A percentile compares a stretch with the other conserved stretches of the same genome.
Evolutionary conservation across 1,284 basidiomycete species (phyloP).

Genomic region (Cerioporus squamosus): DNA sequence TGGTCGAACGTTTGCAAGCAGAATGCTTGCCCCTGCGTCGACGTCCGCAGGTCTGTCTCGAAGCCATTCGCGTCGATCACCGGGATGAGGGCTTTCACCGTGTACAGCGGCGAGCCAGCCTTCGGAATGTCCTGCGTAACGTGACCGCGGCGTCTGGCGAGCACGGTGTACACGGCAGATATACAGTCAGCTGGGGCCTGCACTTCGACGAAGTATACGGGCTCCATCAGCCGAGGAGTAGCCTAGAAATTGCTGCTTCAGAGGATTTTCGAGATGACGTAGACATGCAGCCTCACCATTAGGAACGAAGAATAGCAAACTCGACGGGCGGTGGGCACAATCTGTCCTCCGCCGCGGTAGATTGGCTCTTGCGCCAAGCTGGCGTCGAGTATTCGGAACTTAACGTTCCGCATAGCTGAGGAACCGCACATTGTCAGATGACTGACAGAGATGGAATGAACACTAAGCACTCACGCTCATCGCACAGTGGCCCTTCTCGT

Average conservation of each 20-base stretch:
- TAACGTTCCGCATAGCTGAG: slow-evolving; percentile 95
- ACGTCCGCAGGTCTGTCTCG: slow-evolving; percentile 96
- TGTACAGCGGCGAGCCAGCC: slow-evolving; percentile 96
- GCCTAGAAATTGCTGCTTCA: slow-evolving; percentile 56
- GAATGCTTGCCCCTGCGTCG: slow-evolving; percentile 98
- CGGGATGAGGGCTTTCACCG: slow-evolving; percentile 96
- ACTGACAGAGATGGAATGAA: slow-evolving; percentile 3
- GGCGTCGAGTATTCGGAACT: slow-evolving; percentile 95
- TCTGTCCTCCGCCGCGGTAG: slow-evolving; percentile 96
- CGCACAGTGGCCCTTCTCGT: slow-evolving; percentile 95
- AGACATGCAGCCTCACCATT: slow-evolving; percentile 63
- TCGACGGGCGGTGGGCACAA: slow-evolving; percentile 95
- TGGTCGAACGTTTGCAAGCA: slow-evolving; percentile 97
- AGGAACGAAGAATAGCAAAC: slow-evolving; percentile 99
- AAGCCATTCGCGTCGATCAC: slow-evolving; percentile 99
- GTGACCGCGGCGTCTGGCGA: slow-evolving; percentile 95
- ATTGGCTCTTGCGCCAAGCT: slow-evolving; percentile 93
- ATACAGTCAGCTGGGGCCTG: slow-evolving; percentile 99
- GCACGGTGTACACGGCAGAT: slow-evolving; percentile 96
- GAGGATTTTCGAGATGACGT: background rate
- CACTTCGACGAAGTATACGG: slow-evolving; percentile 98
- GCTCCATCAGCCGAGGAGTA: slow-evolving; percentile 92
- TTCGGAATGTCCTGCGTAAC: slow-evolving; percentile 98
- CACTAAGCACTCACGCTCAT: slow-evolving; percentile 82
- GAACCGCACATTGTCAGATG: background rate